Evolutionary conservation across 2,329 filamentous ascomycete species (phyloP).

Genomic region (Calonectria leucothoes): DNA sequence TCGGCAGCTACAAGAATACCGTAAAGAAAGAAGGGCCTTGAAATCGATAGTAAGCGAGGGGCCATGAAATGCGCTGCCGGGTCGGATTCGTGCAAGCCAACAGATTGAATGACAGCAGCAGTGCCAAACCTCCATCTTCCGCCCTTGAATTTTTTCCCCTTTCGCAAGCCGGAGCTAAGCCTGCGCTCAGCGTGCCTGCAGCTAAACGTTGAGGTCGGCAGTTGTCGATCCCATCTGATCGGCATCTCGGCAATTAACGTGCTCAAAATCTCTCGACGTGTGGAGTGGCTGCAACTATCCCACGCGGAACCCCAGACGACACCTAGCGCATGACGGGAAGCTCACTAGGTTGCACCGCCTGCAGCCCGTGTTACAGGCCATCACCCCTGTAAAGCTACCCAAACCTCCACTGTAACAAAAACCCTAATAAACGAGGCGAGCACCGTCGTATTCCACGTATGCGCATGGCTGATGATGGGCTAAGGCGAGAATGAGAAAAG

Average conservation of each 20-base stretch:
- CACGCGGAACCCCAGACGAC: background rate
- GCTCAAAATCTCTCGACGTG: background rate
- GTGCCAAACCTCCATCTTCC: background rate
- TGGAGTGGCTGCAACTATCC: background rate
- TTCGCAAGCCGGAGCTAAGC: background rate
- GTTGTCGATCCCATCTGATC: background rate
- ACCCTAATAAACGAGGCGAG: background rate
- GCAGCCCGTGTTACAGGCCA: background rate
- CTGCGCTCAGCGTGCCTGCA: background rate
- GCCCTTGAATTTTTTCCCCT: background rate
- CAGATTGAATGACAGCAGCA: background rate
- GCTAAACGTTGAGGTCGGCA: background rate
- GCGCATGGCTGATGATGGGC: background rate
- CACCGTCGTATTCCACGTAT: background rate
- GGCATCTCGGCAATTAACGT: conserved; percentile 2
- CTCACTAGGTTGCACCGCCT: background rate
- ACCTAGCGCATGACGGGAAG: background rate
- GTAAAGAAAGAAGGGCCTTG: too few relatives aligned
- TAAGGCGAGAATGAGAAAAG: background rate
- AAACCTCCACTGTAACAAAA: background rate
- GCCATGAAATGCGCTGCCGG: background rate
- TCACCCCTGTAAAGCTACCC: background rate
- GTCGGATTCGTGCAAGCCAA: background rate
- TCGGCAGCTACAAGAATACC: background rate
- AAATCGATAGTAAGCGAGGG: background rate